phyloP scores from a whole-genome alignment of 2,329 filamentous ascomycete genomes.

The Fusarium sp. region DNA sequence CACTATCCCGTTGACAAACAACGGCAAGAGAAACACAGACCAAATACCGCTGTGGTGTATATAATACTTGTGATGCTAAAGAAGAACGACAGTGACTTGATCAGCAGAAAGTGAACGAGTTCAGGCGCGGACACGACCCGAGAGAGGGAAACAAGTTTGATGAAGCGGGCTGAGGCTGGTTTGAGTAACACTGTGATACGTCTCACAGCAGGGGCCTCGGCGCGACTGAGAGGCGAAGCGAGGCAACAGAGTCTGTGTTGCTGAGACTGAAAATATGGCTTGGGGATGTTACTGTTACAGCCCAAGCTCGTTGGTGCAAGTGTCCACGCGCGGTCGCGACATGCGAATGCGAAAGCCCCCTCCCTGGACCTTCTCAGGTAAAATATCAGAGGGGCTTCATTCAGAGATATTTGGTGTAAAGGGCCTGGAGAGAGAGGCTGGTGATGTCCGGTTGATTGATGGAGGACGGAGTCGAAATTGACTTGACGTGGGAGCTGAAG shows the following conservation, averaged over 20 bases:
- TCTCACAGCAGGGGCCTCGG: slow-evolving; percentile 22
- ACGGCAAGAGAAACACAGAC: background rate
- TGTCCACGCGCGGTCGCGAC: slow-evolving; percentile 30
- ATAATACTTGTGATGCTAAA: slow-evolving; percentile 10
- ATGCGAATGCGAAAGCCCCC: slow-evolving; percentile 38
- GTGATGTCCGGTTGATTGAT: background rate
- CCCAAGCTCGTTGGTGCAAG: slow-evolving; percentile 27
- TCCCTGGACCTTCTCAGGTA: slow-evolving; percentile 36
- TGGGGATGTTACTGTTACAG: slow-evolving; percentile 29
- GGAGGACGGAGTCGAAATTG: background rate
- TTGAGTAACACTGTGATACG: slow-evolving; percentile 32
- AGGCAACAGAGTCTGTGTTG: background rate
- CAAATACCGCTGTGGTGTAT: slow-evolving; percentile 1
- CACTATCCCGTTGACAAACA: background rate
- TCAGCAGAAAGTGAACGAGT: slow-evolving; percentile 8
- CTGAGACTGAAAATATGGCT: slow-evolving; percentile 8
- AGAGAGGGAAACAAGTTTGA: slow-evolving; percentile 12
- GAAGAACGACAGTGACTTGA: slow-evolving; percentile 6
- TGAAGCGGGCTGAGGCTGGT: slow-evolving; percentile 21
- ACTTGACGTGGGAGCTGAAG: slow-evolving; percentile 18
- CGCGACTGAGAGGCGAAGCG: slow-evolving; percentile 6
- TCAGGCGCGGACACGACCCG: slow-evolving; percentile 15
- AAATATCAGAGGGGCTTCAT: slow-evolving; percentile 36
- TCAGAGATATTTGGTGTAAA: slow-evolving; percentile 24
- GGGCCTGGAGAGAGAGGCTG: background rate